These are phyloP conservation scores for Saccharomyces jurei DNA, from an alignment of 805 yeast species.

Conservation along the genomic window DNA sequence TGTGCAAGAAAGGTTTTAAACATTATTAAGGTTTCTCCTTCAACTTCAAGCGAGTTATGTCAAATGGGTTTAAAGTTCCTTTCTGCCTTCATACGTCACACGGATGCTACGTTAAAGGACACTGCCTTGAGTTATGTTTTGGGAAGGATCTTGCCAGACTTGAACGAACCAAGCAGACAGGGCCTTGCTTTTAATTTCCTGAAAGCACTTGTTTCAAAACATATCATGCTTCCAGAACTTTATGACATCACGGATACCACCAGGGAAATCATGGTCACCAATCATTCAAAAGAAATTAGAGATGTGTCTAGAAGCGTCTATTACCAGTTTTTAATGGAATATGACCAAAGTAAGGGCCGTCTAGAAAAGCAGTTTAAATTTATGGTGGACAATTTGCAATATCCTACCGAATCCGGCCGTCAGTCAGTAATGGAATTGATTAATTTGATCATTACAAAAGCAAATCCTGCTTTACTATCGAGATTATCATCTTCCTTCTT, in stretches of 20 bases:
- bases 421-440: slow-evolving; percentile 85
- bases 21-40: slow-evolving; percentile 66
- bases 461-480: slow-evolving; percentile 49
- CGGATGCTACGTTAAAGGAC: slow-evolving; percentile 58
- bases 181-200: slow-evolving; percentile 81
- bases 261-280: slow-evolving; percentile 79
- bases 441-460: slow-evolving; percentile 58
- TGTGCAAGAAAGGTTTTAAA: slow-evolving; percentile 54
- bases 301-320: slow-evolving; percentile 77
- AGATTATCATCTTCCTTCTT: slow-evolving; percentile 70
- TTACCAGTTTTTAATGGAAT: slow-evolving; percentile 82
- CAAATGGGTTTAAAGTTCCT: slow-evolving; percentile 72
- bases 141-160: slow-evolving; percentile 69
- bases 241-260: slow-evolving; percentile 82
- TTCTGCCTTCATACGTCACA: slow-evolving; percentile 63
- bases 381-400: slow-evolving; percentile 70
- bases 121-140: slow-evolving; percentile 67
- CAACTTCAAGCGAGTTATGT: slow-evolving; percentile 69
- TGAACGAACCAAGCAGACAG: slow-evolving; percentile 83
- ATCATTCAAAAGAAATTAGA: slow-evolving; percentile 73
- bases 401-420: slow-evolving; percentile 80
- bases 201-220: slow-evolving; percentile 67
- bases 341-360: slow-evolving; percentile 84
- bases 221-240: slow-evolving; percentile 73
- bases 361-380: slow-evolving; percentile 76